Evolutionary conservation across 139 green algal genomes (phyloP), one percentile per base, ranked within the genome.

Genomic region (Coelastrella sp.): DNA sequence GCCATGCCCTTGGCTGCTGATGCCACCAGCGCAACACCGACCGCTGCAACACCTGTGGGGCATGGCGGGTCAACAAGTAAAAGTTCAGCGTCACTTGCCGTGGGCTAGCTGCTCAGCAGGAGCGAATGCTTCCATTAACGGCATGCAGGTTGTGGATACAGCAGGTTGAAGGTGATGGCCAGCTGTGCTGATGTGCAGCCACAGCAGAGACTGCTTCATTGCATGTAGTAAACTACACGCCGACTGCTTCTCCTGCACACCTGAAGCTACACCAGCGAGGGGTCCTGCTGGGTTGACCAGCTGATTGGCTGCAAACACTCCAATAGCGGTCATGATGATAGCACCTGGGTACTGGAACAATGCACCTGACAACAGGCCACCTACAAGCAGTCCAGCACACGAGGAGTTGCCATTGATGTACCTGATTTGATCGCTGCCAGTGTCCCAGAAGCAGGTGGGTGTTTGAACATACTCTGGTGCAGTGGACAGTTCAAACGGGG

Each of bases 291-390:
- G 90, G 58, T 93, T 24, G 1, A 88, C 88, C 17, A 98, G 93
- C 6, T 90, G 92, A 15, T 94, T 86, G 14, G 96, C 95, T 9
- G 95, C 95, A 19, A 91, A 94, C 22, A 95, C 93, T n/a, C 97
- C 97, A 10, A 97, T 86, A 11, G 95, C 87, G 22, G 95, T 94
- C 92, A 98, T 97, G 57, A 98, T 95, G 87, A 98, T 12, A 8
- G 97, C 90, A 49, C 96, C 97, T 0, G 97, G 97, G 87, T 97
- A 97, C 93, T 99, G 97, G 93, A 99, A 99, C 85, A 99, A 95
- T 4, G 95, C 92, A 14, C 93, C 96, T 19, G 93, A 94, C 25
- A 98, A 78, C 59, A 97, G 91, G 66, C 96, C 96, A 49, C 95
- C 95, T 84, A 92, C 27, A 80, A 87, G 61, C 70, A 70, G 27